phyloP scores from a whole-genome alignment of 768 basidiomycete species.

The Lyophyllum semitale region DNA sequence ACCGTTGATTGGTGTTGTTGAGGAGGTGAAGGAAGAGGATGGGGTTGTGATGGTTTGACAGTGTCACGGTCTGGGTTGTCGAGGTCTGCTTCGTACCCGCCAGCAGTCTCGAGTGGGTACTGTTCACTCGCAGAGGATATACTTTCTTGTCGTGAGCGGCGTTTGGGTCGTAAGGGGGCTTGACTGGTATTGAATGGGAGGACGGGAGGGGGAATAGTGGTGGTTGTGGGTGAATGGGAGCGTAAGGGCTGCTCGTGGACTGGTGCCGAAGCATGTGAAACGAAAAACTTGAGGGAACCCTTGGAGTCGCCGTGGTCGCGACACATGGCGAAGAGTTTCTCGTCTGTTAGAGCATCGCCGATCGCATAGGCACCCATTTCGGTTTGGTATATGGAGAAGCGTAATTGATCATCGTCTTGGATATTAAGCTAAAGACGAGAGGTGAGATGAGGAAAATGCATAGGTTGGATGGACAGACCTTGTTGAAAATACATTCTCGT shows the following conservation, averaged over 20 bases:
- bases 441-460: conserved; percentile 7
- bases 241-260: conserved; percentile 54
- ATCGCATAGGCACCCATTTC: conserved; percentile 81
- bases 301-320: conserved; percentile 70
- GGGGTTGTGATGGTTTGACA: conserved; percentile 38
- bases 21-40: conserved; percentile 25
- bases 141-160: conserved; percentile 63
- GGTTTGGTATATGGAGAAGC: conserved; percentile 83
- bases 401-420: conserved; percentile 71
- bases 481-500: conserved; percentile 78
- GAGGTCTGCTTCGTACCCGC: conserved; percentile 75
- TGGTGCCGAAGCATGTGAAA: conserved; percentile 63
- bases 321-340: conserved; percentile 73
- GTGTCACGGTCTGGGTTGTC: conserved; percentile 59
- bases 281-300: conserved; percentile 83
- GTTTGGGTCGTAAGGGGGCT: conserved; percentile 52
- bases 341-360: conserved; percentile 71
- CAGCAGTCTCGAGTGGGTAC: conserved; percentile 45
- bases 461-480: conserved; percentile 46
- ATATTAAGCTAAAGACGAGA: conserved; percentile 63
- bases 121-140: conserved; percentile 72
- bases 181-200: conserved; percentile 40
- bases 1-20: conserved; percentile 20
- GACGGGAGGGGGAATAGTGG: conserved; percentile 29
- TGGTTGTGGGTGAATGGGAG: conserved; percentile 34